Percentiles rank a stretch among this genome's conserved stretches.
Evolutionary conservation across 2,329 filamentous ascomycete species (phyloP).

Genomic region (Alternaria angustiovoidea): DNA sequence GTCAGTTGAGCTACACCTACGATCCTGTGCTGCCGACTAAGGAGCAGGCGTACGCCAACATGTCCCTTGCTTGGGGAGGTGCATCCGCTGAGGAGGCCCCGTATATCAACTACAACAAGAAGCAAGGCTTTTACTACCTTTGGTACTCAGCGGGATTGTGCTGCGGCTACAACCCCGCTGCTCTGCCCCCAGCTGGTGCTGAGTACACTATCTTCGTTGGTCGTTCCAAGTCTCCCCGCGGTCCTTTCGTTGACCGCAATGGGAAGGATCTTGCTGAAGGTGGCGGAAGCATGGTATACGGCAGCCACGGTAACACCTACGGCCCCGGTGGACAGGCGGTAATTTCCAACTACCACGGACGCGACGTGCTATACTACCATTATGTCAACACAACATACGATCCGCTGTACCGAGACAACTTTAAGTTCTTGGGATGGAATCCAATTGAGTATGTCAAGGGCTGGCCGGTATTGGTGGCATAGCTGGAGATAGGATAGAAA

Average conservation of each 20-base stretch:
- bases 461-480: background rate
- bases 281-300: slow-evolving; percentile 66
- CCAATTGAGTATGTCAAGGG: background rate
- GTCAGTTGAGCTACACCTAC: slow-evolving; percentile 7
- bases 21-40: slow-evolving; percentile 13
- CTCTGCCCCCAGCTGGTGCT: slow-evolving; percentile 49
- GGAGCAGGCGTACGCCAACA: slow-evolving; percentile 24
- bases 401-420: slow-evolving; percentile 2
- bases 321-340: slow-evolving; percentile 31
- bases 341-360: slow-evolving; percentile 13
- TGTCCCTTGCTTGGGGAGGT: background rate
- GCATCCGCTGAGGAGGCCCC: slow-evolving; percentile 1
- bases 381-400: slow-evolving; percentile 13
- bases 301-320: slow-evolving; percentile 57
- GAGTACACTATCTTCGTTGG: slow-evolving; percentile 72
- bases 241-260: slow-evolving; percentile 55
- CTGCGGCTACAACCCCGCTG: slow-evolving; percentile 1
- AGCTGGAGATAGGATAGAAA: background rate
- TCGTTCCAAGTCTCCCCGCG: slow-evolving; percentile 58
- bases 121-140: slow-evolving; percentile 30
- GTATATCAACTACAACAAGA: slow-evolving; percentile 47
- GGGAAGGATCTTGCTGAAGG: slow-evolving; percentile 55
- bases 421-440: slow-evolving; percentile 1
- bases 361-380: slow-evolving; percentile 29
- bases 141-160: background rate